Base-by-base conservation (phyloP, 2,329 filamentous ascomycete genomes). In the Alternaria brassicae region DNA sequence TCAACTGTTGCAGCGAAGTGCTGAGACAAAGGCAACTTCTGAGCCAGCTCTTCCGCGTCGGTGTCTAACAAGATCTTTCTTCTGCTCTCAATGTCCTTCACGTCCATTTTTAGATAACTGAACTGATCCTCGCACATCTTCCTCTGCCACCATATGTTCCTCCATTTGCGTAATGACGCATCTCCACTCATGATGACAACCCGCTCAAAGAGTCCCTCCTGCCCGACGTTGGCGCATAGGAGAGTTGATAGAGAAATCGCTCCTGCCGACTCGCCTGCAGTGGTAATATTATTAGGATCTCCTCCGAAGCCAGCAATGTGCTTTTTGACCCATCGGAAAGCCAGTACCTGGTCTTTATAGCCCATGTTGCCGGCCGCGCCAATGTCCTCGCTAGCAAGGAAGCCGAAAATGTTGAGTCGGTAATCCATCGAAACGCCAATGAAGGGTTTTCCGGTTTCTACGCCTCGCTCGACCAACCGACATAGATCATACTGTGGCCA, bases 401-500 rank as follows among this genome's bases (percentile, higher is more conserved):
- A 77, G 8, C 75, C 75, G 41, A 74, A 65, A 6, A 74, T 49
- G 25, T 67, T 69, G 13, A 74, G 25, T 28, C 75, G 69, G 40
- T 77, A 77, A 58, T 77, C 77, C n/a, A 80, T 67, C 6, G 71
- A 66, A 3, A 80, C 74, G 0, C 70, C 74, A 51, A 86, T 77
- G 4, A 85, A 73, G 0, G 83, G 83, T 15, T 79, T 73, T 0
- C 75, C 78, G n/a, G 78, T 76, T 8, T 80, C 72, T 0, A 72
- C 68, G 1, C 80, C 81, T 8, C 82, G 64, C 56, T 79, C 77
- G 0, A 85, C 81, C 13, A 86, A 68, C 1, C 75, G 73, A 1
- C 67, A 70, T 10, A 82, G 69, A 56, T 85, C 61, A 64, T 83
- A 84, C 51, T 86, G 82, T 1, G 84, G 84, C 80, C 82, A 86